Evolutionary conservation across 192 early-diverging fungal genomes (phyloP), one percentile per base, ranked within the genome.

Genomic region (Entomortierella beljakovae): DNA sequence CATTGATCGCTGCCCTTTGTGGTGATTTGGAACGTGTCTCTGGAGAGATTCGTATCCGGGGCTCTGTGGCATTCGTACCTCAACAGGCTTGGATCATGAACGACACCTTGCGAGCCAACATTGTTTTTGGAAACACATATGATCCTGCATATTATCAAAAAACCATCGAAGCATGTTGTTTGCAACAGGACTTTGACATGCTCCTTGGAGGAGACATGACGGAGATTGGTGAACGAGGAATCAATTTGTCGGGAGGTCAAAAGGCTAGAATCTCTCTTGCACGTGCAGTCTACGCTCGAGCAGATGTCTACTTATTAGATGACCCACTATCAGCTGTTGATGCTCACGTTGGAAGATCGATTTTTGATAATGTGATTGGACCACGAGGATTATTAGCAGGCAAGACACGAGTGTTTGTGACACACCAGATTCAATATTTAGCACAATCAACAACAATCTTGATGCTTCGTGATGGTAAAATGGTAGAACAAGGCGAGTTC

Each of bases 11-110:
- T 8, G 66, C 76, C 26, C 71, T 97, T n/a, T 84, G 97, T 10
- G 95, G 95, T 37, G 97, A 99, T 80, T 94, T 96, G 92, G 88
- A 92, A 61, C 87, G 84, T 57, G 53, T 84, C 7, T 50, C 49
- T 10, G 95, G 93, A 38, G 76, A 86, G 18, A 90, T 96, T 9
- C 72, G 63, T 13, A 54, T 98, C 13, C 85, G 90, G 29, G 87
- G 85, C 28, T 81, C 82, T 15, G 83, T 94, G n/a, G 93, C 93
- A 5, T 94, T 93, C 82, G 92, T 76, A 8, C 72, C 72, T 8
- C 72, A 76, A 32, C 72, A 76, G 48, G 88, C 98, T 8, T 99
- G 97, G 97, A 94, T 99, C 53, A 93, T 96, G 92, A 99, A 99
- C 65, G 91, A 90, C 20, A 95, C 93, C 6, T 61, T 99, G 43